Base-by-base conservation (phyloP, 2,329 filamentous ascomycete genomes). In the Epichloe scottii region DNA sequence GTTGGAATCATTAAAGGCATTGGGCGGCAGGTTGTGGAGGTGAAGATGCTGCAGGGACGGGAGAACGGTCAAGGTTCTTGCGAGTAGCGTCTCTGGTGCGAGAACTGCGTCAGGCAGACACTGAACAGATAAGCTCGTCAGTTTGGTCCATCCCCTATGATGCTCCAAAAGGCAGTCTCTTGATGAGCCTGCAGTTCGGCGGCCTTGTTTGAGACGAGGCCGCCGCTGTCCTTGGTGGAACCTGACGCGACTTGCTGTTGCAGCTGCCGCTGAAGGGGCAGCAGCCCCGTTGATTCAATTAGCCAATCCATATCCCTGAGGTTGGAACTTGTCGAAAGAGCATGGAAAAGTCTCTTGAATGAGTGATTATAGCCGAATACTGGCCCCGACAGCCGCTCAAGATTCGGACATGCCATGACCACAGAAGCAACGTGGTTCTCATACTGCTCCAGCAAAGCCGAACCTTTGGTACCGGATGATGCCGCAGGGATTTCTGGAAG, bases 351-450 rank as follows among this genome's bases (percentile, higher is more conserved):
- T 45, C 74, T 73, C 60, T 71, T 76, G 57, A 77, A 81, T 1
- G 71, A 69, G 62, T 81, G 76, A 50, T 76, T 69, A 59, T 82
- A 81, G 3, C 65, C 62, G 2, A 74, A 71, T 50, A 77, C 71
- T 39, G 77, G 75, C 0, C 80, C 79, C 11, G 72, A 65, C 6
- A 84, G 65, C 47, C 72, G 70, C 63, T 84, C 80, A 11, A 85
- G 67, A 55, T 84, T 83, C 2, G 81, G 81, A 51, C 80, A 84
- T 0, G 78, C 75, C 79, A 82, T 81, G 52, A 84, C 69, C 23
- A 84, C 64, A 5, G 80, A 75, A 0, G 80, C 79, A 2, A 82
- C 70, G 3, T 79, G 62, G 56, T 81, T 73, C 53, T 79, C 71
- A 58, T 84, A 83, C 44, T 74, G 69, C 37, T 74, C 72, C 17